These are phyloP conservation scores for Meyerozyma carpophila DNA, from an alignment of 1,139 yeast species.

Conservation along the genomic window DNA sequence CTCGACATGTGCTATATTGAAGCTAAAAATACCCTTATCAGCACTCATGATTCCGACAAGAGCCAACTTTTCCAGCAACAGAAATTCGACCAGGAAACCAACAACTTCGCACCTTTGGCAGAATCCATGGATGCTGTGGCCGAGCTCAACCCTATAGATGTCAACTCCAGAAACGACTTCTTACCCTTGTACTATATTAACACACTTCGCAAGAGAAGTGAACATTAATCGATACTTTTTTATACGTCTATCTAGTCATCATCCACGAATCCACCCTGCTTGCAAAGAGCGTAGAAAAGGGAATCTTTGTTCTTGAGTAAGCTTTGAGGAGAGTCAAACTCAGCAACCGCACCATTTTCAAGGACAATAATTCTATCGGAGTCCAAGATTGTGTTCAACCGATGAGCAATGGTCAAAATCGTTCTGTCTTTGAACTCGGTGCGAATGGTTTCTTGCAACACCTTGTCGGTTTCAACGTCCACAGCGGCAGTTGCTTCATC, in stretches of 20 bases:
- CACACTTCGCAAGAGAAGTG: slow-evolving; percentile 77
- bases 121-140: slow-evolving; percentile 12
- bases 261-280: slow-evolving; percentile 54
- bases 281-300: slow-evolving; percentile 70
- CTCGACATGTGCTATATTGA: slow-evolving; percentile 20
- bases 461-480: slow-evolving; percentile 88
- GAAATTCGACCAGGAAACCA: slow-evolving; percentile 9
- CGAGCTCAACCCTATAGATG: slow-evolving; percentile 26
- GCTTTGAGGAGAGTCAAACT: slow-evolving; percentile 74
- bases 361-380: slow-evolving; percentile 84
- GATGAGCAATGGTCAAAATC: slow-evolving; percentile 90
- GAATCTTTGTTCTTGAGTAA: slow-evolving; percentile 65
- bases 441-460: slow-evolving; percentile 84
- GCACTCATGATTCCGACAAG: slow-evolving; percentile 43
- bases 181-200: slow-evolving; percentile 62
- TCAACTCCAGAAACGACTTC: slow-evolving; percentile 36
- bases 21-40: slow-evolving; percentile 25
- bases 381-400: slow-evolving; percentile 89
- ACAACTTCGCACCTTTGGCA: slow-evolving; percentile 1
- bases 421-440: slow-evolving; percentile 82
- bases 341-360: slow-evolving; percentile 80
- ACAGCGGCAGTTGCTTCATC: slow-evolving; percentile 99
- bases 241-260: slow-evolving; percentile 11
- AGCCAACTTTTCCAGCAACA: slow-evolving; percentile 25
- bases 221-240: slow-evolving; percentile 33